Conservation (phyloP, 306 rosid species). For the Castanea mollissima region DNA sequence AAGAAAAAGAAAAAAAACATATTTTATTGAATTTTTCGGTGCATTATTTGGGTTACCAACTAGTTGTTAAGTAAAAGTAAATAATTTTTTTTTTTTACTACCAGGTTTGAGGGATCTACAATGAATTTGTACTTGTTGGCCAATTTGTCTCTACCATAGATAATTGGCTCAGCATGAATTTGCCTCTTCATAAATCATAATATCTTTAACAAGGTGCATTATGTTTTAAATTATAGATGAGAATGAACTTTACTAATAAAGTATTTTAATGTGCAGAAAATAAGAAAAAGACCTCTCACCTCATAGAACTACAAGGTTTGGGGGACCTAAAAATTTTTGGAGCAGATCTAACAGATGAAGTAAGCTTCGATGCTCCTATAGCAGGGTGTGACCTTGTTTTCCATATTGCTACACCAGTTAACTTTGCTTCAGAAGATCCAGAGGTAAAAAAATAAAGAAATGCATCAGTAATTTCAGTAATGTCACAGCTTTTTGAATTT, state of each 20-base stretch:
- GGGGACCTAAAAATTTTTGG: constrained; percentile 59
- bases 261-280: constrained; percentile 42
- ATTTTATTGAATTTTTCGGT: no score
- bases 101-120: no score
- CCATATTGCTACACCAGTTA: constrained; percentile 82
- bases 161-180: no score
- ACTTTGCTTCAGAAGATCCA: constrained; percentile 79
- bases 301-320: constrained; percentile 42
- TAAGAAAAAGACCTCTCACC: constrained; percentile 58
- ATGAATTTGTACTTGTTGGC: no score
- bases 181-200: no score
- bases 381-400: constrained; percentile 72
- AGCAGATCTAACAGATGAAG: constrained; percentile 65
- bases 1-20: no score
- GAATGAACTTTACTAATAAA: background rate
- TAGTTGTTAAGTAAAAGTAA: no score
- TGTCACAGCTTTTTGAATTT: background rate
- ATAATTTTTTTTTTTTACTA: no score
- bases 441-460: constrained; percentile 47
- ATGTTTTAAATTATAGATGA: background rate
- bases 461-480: background rate
- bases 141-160: no score
- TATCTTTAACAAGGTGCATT: background rate
- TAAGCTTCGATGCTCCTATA: constrained; percentile 62
- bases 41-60: no score